Base-by-base conservation (phyloP, 805 yeast species). In the Metschnikowia baotianmanensis region DNA sequence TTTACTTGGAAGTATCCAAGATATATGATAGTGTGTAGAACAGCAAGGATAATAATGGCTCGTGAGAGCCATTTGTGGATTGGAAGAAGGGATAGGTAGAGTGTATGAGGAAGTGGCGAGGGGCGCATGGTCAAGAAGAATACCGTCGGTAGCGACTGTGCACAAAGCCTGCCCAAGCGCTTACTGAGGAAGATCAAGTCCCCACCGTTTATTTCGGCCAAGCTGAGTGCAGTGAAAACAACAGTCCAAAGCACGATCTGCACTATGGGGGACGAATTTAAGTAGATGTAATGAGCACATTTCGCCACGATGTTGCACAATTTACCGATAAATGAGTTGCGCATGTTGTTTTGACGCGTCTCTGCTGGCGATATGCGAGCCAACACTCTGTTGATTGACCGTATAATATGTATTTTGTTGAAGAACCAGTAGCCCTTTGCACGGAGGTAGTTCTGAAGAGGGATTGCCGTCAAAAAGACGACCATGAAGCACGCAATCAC, bases 51-150 rank as follows among this genome's bases (percentile, higher is more conserved):
- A 0, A 88, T 83, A 15, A 87, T 78, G 4, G 85, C 62, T 40
- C 98, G 69, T 2, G 95, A 82, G 3, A 91, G 66, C 96, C 97
- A 91, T 59, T 89, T 90, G 65, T 91, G 98, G 23, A 89, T 69
- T 0, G 96, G 95, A 9, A 91, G 57, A 26, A 89, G 62, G 12
- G 82, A 65, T 40, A 91, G 62, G 58, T 91, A 90, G 15, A 89
- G 64, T 0, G 84, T 78, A 32, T 78, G 72, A 0, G 96, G 96
- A 35, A 91, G 62, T 2, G 96, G 96, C 2, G 93, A 81, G 1
- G 98, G 97, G 40, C 91, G 63, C 43, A 89, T 56, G 0, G 95
- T 83, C 27, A 91, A 60, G 43, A 90, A 80, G 34, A 88, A 63
- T 15, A 87, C 61, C 0, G 89, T 77, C 0, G 97, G 96, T 55